Conservation (phyloP, 1,284 basidiomycete species). For the Boletus calvinii region DNA sequence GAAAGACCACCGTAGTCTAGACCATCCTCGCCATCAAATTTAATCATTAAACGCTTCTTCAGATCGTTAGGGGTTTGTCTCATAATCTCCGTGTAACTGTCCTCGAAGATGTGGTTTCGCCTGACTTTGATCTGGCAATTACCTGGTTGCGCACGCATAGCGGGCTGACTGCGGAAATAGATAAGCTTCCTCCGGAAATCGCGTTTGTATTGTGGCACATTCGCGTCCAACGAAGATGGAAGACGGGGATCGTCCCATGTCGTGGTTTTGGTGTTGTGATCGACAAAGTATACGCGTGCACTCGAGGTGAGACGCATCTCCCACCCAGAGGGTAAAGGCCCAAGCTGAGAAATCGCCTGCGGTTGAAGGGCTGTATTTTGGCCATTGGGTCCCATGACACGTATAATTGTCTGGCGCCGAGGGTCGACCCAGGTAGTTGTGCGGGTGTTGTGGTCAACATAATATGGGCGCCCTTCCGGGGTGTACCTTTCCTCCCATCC, state of each 20-base stretch:
- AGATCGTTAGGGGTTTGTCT: slow-evolving; percentile 89
- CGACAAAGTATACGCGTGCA: slow-evolving; percentile 93
- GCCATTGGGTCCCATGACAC: slow-evolving; percentile 86
- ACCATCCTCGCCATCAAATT: slow-evolving; percentile 96
- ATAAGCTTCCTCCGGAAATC: slow-evolving; percentile 96
- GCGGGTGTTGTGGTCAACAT: slow-evolving; percentile 92
- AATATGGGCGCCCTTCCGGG: slow-evolving; percentile 91
- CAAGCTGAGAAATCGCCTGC: slow-evolving; percentile 87
- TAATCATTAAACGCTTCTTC: slow-evolving; percentile 96
- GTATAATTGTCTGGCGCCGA: slow-evolving; percentile 84
- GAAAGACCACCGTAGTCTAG: slow-evolving; percentile 94
- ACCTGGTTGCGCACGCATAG: slow-evolving; percentile 83
- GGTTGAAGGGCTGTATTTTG: slow-evolving; percentile 81
- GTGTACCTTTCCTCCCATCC: slow-evolving; percentile 97
- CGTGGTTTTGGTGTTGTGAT: slow-evolving; percentile 97
- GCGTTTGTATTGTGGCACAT: slow-evolving; percentile 96
- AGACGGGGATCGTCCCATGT: slow-evolving; percentile 96
- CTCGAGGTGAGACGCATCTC: slow-evolving; percentile 96
- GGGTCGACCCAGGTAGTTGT: slow-evolving; percentile 97
- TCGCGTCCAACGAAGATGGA: slow-evolving; percentile 80
- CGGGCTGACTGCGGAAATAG: slow-evolving; percentile 95
- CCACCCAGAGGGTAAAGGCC: slow-evolving; percentile 92
- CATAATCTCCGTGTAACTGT: slow-evolving; percentile 96
- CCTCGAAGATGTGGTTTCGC: slow-evolving; percentile 93
- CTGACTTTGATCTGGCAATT: slow-evolving; percentile 95